Base-by-base conservation (phyloP, 352 stramenopile genomes). In the Phytophthora palmivora region DNA sequence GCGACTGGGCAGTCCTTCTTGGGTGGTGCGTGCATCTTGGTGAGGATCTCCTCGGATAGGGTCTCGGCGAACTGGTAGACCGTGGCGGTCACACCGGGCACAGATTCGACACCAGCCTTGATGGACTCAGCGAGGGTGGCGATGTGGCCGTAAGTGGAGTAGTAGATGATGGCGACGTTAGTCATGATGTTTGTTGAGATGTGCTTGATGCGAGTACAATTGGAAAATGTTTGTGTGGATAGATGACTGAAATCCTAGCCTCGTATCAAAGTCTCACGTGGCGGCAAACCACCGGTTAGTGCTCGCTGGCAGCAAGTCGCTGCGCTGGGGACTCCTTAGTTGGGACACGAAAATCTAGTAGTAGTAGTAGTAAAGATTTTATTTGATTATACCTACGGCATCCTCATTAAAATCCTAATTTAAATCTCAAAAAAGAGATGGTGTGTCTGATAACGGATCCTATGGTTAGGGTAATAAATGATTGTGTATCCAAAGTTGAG, bases 151-250 rank as follows among this genome's bases (percentile, higher is more conserved):
- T 70, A 70, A 28, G 62, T 70, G 55, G 62, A 70, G 55, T 70
- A 70, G 42, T 70, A 70, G 48, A 70, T 48, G 42, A 70, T 66
- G 41, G 62, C 62, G 55, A 70, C 60, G 41, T 66, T 70, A 41
- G 55, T 28, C 62, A 70, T 21, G 8, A 2, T 34, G 30, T 12
- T 34, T 12, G 37, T 10, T 55, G 16, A 5, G 34, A 18, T 39
- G 34, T 39, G 34, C 14, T 39, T 11, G 34, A 39, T 8, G 34
- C 12, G 7, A 39, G 11, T 7, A 39, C 14, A 39, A 18, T 39
- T 39, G 34, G 15, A 39, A 11, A 39, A 39, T 39, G 34, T 18
- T 39, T 39, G 11, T 7, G 18, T 34, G 10, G 6, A 34, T 3
- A 3, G 30, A 34, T 14, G 30, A 2, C 30, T 34, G 30, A 34